Percentiles rank a stretch among this genome's conserved stretches.
phyloP scores from a whole-genome alignment of 148 eudicot genomes.

The Drosera capensis region DNA sequence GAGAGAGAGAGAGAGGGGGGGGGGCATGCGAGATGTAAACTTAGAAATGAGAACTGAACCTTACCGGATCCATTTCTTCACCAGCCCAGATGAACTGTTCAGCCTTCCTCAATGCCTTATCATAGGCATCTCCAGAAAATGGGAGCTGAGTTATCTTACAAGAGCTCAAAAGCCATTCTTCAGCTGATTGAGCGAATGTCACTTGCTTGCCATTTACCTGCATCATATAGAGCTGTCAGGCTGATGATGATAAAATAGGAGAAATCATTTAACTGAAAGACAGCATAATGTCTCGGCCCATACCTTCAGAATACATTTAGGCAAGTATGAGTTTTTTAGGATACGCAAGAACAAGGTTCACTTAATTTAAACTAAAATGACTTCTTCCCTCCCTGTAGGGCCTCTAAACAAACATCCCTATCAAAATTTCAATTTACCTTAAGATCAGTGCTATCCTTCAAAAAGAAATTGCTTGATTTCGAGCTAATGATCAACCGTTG shows the following conservation, averaged over 20 bases:
- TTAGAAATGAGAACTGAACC: constrained; percentile 7
- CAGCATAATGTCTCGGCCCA: background rate
- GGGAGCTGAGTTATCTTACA: constrained; percentile 57
- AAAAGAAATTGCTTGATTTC: too few relatives aligned
- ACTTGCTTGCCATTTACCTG: constrained; percentile 69
- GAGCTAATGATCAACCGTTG: too few relatives aligned
- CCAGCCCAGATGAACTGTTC: constrained; percentile 99
- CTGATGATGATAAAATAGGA: background rate
- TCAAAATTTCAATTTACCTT: too few relatives aligned
- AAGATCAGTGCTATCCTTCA: too few relatives aligned
- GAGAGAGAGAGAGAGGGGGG: too few relatives aligned
- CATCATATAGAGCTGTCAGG: constrained; percentile 3
- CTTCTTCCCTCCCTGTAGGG: too few relatives aligned
- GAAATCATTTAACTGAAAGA: background rate
- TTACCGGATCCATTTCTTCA: constrained; percentile 83
- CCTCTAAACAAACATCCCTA: too few relatives aligned
- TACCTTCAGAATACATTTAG: too few relatives aligned
- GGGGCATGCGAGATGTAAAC: too few relatives aligned
- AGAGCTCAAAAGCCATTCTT: constrained; percentile 66
- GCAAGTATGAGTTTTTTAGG: too few relatives aligned
- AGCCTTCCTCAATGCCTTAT: constrained; percentile 58
- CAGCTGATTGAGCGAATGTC: constrained; percentile 54
- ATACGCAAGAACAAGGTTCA: too few relatives aligned
- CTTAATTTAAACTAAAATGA: too few relatives aligned
- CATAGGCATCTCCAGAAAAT: constrained; percentile 43